Evolutionary conservation across 768 basidiomycete species (phyloP), one percentile per base, ranked within the genome.

Genomic region (Mycena latifolia): DNA sequence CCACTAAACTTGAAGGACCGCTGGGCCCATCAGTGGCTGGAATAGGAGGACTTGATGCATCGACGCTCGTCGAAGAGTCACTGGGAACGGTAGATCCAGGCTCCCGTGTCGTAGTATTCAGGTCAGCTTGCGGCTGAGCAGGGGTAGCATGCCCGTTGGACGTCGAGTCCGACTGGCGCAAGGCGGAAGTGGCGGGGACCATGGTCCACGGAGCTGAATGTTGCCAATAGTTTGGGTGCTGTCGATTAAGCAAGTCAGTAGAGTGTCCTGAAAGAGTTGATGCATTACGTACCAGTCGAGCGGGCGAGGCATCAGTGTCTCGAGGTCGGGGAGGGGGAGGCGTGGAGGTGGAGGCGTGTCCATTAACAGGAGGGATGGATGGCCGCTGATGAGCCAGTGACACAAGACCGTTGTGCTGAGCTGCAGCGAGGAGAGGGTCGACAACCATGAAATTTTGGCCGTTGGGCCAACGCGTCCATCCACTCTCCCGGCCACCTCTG

Each of bases 41-140:
- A 57, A 85, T 87, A 2, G 84, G 82, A 29, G 87, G 84, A 9
- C 84, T 86, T 17, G 52, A 25, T 24, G 83, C 81, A 61, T 81
- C 82, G 63, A 77, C 79, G 46, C 77, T 77, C n/a, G 79, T 65
- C 78, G 78, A 77, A 37, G 64, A 59, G 22, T 74, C 66, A 25
- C 75, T 73, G 12, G 43, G 22, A n/a, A 12, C 56, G 20, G 50
- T 46, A 25, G 45, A 2, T 25, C 25, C 27, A 6, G 33, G 33
- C 14, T 35, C 33, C 33, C 8, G 33, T 6, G 35, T 22, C 9
- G 46, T n/a, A 20, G 64, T n/a, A 39, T 41, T 55, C 11, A 14
- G 8, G 15, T 39, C 33, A 39, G 28, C 24, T 28, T 53, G 56
- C 11, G 52, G 9, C 29, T 27, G 56, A 41, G 52, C 18, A 29